These are phyloP conservation scores for Kwoniella bestiolae DNA, from an alignment of 768 basidiomycete genomes.

Conservation along the genomic window DNA sequence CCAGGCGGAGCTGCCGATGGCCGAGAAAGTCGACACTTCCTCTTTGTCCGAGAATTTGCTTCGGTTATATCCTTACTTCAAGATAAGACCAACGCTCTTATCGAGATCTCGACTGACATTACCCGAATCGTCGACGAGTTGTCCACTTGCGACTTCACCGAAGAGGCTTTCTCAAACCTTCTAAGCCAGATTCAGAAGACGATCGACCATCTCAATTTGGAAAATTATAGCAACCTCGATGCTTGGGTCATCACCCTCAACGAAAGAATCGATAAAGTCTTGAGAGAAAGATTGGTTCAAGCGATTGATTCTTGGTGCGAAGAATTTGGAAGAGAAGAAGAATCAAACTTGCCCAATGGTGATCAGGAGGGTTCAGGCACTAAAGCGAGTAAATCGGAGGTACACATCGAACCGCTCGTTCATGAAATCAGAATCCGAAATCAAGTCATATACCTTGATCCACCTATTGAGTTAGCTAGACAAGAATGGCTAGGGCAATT, in stretches of 20 bases:
- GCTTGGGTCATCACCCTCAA: slow-evolving; percentile 81
- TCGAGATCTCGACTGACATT: slow-evolving; percentile 88
- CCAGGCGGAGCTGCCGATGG: slow-evolving; percentile 68
- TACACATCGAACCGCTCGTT: slow-evolving; percentile 73
- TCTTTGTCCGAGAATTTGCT: slow-evolving; percentile 94
- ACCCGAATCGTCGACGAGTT: slow-evolving; percentile 83
- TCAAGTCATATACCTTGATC: slow-evolving; percentile 97
- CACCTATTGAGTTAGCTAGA: slow-evolving; percentile 92
- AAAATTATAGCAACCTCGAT: slow-evolving; percentile 93
- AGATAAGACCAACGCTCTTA: slow-evolving; percentile 93
- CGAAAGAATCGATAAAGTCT: slow-evolving; percentile 77
- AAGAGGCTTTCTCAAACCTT: slow-evolving; percentile 78
- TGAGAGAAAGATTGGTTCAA: slow-evolving; percentile 73
- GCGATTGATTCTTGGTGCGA: slow-evolving; percentile 85
- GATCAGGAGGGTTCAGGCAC: not conserved
- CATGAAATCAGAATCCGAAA: slow-evolving; percentile 98
- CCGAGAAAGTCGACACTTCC: slow-evolving; percentile 83
- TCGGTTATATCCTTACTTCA: slow-evolving; percentile 89
- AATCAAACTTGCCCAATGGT: slow-evolving; percentile 63
- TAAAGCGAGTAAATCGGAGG: slow-evolving; percentile 6
- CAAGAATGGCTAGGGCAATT: slow-evolving; percentile 85
- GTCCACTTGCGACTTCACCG: slow-evolving; percentile 79
- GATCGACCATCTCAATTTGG: slow-evolving; percentile 93
- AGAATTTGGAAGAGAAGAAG: slow-evolving; percentile 82
- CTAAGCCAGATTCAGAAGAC: slow-evolving; percentile 81